These are phyloP conservation scores for Podaxis mareebaensis DNA, from an alignment of 768 basidiomycete genomes.

Conservation along the genomic window DNA sequence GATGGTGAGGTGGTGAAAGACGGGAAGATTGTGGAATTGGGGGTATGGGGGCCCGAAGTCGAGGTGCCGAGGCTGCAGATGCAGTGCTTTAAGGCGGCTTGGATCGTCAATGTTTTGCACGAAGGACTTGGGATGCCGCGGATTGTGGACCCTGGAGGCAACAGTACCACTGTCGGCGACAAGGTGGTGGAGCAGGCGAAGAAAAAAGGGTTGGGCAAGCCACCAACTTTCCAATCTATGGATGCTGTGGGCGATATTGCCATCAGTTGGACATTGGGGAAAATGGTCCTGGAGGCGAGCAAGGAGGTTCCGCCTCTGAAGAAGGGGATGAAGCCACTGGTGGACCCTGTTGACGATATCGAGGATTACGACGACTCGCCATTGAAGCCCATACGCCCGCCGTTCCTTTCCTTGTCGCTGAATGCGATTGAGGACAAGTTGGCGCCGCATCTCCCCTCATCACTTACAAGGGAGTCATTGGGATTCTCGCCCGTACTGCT, in stretches of 20 bases:
- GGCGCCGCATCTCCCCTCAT: slow-evolving; percentile 65
- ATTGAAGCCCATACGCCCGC: slow-evolving; percentile 64
- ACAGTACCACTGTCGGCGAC: slow-evolving; percentile 65
- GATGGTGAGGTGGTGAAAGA: slow-evolving; percentile 65
- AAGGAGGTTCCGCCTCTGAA: slow-evolving; percentile 65
- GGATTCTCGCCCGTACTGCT: slow-evolving; percentile 74
- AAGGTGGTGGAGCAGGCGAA: slow-evolving; percentile 75
- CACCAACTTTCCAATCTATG: slow-evolving; percentile 83
- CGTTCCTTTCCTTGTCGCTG: slow-evolving; percentile 48
- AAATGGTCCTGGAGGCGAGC: slow-evolving; percentile 98
- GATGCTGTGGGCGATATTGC: slow-evolving; percentile 92
- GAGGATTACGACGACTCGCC: slow-evolving; percentile 52
- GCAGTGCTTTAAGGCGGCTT: slow-evolving; percentile 99
- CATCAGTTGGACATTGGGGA: slow-evolving; percentile 97
- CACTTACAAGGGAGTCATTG: slow-evolving; percentile 61
- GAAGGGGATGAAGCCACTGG: slow-evolving; percentile 54
- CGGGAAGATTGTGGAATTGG: slow-evolving; percentile 62
- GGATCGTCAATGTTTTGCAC: slow-evolving; percentile 95
- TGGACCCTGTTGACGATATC: slow-evolving; percentile 72
- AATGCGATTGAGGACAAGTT: slow-evolving; percentile 63
- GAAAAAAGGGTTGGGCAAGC: slow-evolving; percentile 78
- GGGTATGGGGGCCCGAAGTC: slow-evolving; percentile 71
- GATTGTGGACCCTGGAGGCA: slow-evolving; percentile 84
- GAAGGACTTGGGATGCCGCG: slow-evolving; percentile 95
- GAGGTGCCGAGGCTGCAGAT: slow-evolving; percentile 87